Evolutionary conservation across 805 yeast species (phyloP), one percentile per base, ranked within the genome.

Genomic region (Nakazawaea wickerhamii): DNA sequence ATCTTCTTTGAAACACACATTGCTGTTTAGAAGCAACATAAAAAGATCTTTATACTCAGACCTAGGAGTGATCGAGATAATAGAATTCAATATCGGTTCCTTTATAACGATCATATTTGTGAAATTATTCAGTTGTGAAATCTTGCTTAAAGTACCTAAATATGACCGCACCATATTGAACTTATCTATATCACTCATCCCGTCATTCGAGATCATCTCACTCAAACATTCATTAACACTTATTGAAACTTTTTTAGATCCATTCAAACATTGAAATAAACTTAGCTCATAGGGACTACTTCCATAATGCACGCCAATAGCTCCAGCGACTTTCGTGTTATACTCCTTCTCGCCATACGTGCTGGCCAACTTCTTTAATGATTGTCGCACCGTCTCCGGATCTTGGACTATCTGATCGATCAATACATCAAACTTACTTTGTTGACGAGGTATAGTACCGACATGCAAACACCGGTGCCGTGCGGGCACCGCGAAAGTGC

Each of bases 211-310:
- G 14, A 41, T 14, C 3, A 36, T 17, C 5, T 9, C 10, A 9
- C 25, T 13, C 20, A 41, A 25, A 25, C 31, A 21, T 13, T 6
- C 11, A 14, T 41, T 36, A 5, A 41, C 32, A 10, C 6, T 30
- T 6, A 7, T 14, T n/a, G 44, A 30, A 8, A 22, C 13, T 13
- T 15, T 17, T n/a, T 5, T 11, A 3, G 31, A 23, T 8, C 20
- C 36, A 15, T 15, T 36, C 13, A 36, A 15, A 15, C 44, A 36
- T 23, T 41, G 36, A 18, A 30, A 30, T 8, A 41, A 20, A 41
- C 44, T 41, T 18, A 36, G 26, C 3, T 30, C 28, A 15, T 30
- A 36, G 3, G 27, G 36, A 18, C 30, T 28, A 14, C 31, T 25
- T 10, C 17, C 5, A 17, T 30, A 41, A 13, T 41, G 36, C 13